These are phyloP conservation scores for Hypocreales sp. DNA, from an alignment of 2,329 filamentous ascomycete species.

Conservation along the genomic window DNA sequence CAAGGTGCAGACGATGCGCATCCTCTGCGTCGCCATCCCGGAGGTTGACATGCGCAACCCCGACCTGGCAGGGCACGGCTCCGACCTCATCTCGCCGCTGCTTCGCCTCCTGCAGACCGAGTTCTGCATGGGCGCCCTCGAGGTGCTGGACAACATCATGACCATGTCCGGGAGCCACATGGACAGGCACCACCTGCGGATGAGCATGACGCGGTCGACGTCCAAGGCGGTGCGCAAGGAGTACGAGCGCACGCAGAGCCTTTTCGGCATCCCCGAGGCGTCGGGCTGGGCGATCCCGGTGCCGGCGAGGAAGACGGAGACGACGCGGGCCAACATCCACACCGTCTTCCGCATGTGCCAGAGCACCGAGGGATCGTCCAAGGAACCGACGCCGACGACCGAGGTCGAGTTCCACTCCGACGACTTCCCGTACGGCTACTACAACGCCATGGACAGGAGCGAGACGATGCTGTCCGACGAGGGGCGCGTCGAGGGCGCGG, in stretches of 20 bases:
- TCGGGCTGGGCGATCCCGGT: slow-evolving; percentile 94
- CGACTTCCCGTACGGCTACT: slow-evolving; percentile 72
- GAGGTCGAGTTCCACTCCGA: slow-evolving; percentile 90
- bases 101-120: slow-evolving; percentile 82
- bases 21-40: slow-evolving; percentile 71
- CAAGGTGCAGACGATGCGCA: slow-evolving; percentile 82
- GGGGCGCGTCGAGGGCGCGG: slow-evolving; percentile 49
- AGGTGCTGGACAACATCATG: slow-evolving; percentile 90
- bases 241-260: slow-evolving; percentile 82
- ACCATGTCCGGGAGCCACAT: slow-evolving; percentile 83
- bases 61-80: slow-evolving; percentile 79
- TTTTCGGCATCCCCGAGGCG: slow-evolving; percentile 92
- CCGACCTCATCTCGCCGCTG: slow-evolving; percentile 87
- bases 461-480: slow-evolving; percentile 92
- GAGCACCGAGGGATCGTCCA: slow-evolving; percentile 40
- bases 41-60: slow-evolving; percentile 86
- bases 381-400: slow-evolving; percentile 54
- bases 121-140: slow-evolving; percentile 80
- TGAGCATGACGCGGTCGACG: slow-evolving; percentile 92
- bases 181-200: slow-evolving; percentile 86
- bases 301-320: slow-evolving; percentile 75
- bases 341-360: slow-evolving; percentile 92
- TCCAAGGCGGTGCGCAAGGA: slow-evolving; percentile 81
- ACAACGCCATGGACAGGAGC: slow-evolving; percentile 55
- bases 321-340: slow-evolving; percentile 83